These are phyloP conservation scores for Bipolaris victoriae DNA, from an alignment of 2,329 filamentous ascomycete species.

Conservation along the genomic window DNA sequence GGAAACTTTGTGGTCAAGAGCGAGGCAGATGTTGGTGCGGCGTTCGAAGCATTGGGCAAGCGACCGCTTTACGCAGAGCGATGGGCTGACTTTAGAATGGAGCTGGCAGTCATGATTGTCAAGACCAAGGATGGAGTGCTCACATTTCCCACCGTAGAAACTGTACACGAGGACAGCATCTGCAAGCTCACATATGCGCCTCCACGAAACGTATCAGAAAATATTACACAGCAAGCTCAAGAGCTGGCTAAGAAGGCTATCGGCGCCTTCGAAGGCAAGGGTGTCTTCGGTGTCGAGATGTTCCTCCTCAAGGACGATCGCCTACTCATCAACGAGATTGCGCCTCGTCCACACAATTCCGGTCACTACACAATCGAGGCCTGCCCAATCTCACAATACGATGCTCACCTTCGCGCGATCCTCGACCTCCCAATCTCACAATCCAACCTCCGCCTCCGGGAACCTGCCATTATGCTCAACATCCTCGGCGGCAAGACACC, in stretches of 20 bases:
- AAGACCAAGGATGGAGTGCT: constrained; percentile 78
- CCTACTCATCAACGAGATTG: constrained; percentile 85
- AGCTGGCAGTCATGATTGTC: constrained; percentile 93
- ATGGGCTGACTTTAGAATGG: constrained; percentile 83
- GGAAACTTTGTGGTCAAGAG: constrained; percentile 71
- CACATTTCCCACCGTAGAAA: constrained; percentile 90
- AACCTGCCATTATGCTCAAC: constrained; percentile 70
- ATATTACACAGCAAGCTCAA: constrained; percentile 70
- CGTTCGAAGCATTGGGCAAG: constrained; percentile 68
- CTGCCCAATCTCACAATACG: constrained; percentile 87
- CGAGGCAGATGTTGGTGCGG: constrained; percentile 66
- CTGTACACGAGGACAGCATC: constrained; percentile 91
- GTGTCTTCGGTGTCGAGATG: constrained; percentile 96
- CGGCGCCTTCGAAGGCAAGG: constrained; percentile 80
- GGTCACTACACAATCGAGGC: constrained; percentile 96
- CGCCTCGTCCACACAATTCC: constrained; percentile 84
- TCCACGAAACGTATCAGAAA: constrained; percentile 70
- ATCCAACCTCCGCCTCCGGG: constrained; percentile 60
- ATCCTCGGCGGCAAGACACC: constrained; percentile 59
- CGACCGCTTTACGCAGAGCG: constrained; percentile 86
- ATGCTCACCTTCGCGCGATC: constrained; percentile 86
- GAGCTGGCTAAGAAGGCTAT: constrained; percentile 81
- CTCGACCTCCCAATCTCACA: constrained; percentile 67
- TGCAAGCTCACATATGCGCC: constrained; percentile 92
- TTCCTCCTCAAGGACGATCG: constrained; percentile 77